Evolutionary conservation across 108 stramenopile species (phyloP), one percentile per base, ranked within the genome.

Genomic region (Cyclostephanos invisitatus): DNA sequence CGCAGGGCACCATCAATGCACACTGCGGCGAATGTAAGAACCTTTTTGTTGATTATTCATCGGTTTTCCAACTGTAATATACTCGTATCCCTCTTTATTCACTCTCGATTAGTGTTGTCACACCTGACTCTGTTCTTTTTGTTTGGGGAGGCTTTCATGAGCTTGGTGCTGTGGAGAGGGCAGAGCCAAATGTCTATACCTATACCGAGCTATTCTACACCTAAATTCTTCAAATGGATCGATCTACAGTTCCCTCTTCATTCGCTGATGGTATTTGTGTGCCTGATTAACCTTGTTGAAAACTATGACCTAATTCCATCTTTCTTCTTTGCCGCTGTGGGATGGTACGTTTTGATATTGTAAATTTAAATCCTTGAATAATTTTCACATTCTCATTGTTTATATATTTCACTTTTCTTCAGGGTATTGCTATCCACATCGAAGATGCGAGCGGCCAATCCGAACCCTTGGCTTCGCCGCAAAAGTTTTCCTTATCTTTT

Each of bases 111-210:
- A 74, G 73, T 91, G 63, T 32, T 35, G 32, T 73, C 72, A 59
- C 79, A 84, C 25, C 77, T 83, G 40, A 54, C 72, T 20, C 54
- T 83, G 9, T 68, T 75, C 28, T 83, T 83, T 50, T 81, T 81
- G 40, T 28, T 89, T 3, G 80, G 85, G 46, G 90, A 91, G 75
- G 89, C 83, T 12, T 2, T 85, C 12, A 71, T 84, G 36, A 83
- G 79, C 17, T 36, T 94, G 2, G 49, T 91, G 6, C 56, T 94
- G 15, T 94, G 93, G 93, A 83, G 89, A 32, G 85, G 86, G 21
- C 74, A 83, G 21, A 82, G 62, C 62, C 72, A 59, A 7, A 25
- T 88, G 10, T 15, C 55, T 12, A 7, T 77, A 37, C 80, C 72
- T 8, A 21, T 81, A 15, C 75, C 67, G 40, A 18, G 50, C 21